A percentile compares a stretch with the other conserved stretches of the same genome.
Evolutionary conservation across 1,284 basidiomycete species (phyloP).

Genomic region (Cryptococcus sp.): DNA sequence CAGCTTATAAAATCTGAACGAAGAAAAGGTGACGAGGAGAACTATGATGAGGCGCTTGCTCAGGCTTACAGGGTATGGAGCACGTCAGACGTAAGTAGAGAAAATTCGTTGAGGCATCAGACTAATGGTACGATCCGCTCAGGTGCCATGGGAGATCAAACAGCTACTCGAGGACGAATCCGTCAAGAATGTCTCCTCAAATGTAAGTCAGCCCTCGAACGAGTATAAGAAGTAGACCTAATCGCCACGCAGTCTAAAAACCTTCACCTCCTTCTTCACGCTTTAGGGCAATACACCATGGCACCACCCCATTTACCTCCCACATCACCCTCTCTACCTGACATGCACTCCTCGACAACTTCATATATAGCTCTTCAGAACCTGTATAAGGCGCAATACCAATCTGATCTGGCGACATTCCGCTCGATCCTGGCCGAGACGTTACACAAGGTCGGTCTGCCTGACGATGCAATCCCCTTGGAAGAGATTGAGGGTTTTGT

Average conservation of each 20-base stretch:
- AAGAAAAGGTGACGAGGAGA: constrained; percentile 83
- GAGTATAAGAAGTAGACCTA: not conserved
- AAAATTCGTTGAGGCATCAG: not conserved
- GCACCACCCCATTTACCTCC: constrained; percentile 59
- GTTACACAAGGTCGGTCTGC: constrained; percentile 38
- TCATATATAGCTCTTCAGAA: constrained; percentile 62
- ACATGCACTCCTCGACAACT: constrained; percentile 91
- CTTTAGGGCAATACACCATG: constrained; percentile 62
- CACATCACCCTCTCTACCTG: constrained; percentile 72
- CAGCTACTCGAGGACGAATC: constrained; percentile 66
- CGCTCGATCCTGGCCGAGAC: constrained; percentile 42
- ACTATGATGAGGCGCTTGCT: constrained; percentile 87
- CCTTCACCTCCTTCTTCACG: constrained; percentile 84
- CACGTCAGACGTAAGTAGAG: constrained; percentile 58
- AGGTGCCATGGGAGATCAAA: constrained; percentile 68
- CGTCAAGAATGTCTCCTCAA: constrained; percentile 52
- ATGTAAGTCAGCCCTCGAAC: constrained; percentile 37
- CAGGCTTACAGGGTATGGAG: constrained; percentile 77
- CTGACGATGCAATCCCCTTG: constrained; percentile 54
- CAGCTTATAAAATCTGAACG: constrained; percentile 44
- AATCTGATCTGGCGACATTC: constrained; percentile 43
- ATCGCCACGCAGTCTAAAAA: constrained; percentile 56
- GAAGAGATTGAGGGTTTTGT: constrained; percentile 76
- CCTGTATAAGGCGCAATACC: constrained; percentile 48
- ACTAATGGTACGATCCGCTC: not conserved